A percentile compares a stretch with the other conserved stretches of the same genome.
phyloP scores from a whole-genome alignment of 305 asterid genomes.

The Solanum hybrid region DNA sequence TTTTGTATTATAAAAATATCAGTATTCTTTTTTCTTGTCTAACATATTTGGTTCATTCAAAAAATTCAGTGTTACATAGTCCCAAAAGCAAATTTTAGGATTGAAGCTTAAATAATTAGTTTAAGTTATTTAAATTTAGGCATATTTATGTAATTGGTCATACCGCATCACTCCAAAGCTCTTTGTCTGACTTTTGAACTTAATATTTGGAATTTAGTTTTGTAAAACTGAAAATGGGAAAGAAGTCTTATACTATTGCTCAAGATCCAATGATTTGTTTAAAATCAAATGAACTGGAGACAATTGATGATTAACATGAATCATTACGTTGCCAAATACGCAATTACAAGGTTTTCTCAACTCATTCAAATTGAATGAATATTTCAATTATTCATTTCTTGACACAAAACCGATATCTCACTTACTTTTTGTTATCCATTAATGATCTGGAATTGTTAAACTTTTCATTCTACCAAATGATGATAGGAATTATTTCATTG shows the following conservation, averaged over 20 bases:
- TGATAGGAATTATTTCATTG: not conserved
- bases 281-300: not conserved
- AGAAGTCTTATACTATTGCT: not conserved
- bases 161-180: not conserved
- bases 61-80: not conserved
- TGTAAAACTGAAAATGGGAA: not conserved
- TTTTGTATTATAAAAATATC: not conserved
- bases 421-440: not conserved
- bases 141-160: not conserved
- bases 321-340: not conserved
- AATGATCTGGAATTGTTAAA: not conserved
- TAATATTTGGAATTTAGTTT: not conserved
- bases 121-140: not conserved
- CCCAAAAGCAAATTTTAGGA: not conserved
- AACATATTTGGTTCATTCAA: not conserved
- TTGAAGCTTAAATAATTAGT: not conserved
- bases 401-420: not conserved
- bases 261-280: not conserved
- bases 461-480: not conserved
- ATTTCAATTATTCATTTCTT: not conserved
- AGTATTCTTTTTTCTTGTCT: not conserved
- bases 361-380: not conserved
- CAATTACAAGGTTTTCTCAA: not conserved
- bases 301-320: not conserved
- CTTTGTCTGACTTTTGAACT: not conserved